Percentiles rank a stretch among this genome's conserved stretches.
Conservation (phyloP, 306 rosid species). For the Quercus wislizeni region DNA sequence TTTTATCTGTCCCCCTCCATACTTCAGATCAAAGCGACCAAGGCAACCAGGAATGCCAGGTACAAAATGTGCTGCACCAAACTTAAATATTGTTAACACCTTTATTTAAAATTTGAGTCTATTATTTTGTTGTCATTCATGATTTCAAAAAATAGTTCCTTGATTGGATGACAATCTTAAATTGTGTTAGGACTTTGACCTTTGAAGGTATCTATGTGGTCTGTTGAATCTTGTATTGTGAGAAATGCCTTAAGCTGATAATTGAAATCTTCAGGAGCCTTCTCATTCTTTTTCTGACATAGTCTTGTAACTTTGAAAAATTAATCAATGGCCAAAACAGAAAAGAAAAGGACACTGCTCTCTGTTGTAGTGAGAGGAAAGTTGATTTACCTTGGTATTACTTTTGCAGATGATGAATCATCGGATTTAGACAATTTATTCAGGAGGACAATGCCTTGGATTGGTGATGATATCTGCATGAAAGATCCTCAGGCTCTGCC, state of each 20-base stretch:
- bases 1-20: constrained; percentile 93
- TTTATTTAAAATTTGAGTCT: background rate
- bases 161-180: background rate
- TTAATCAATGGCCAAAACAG: background rate
- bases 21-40: constrained; percentile 79
- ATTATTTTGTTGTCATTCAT: background rate
- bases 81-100: background rate
- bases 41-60: constrained; percentile 96
- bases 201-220: background rate
- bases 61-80: constrained; percentile 14
- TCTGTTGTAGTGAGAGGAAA: background rate
- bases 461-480: constrained; percentile 76
- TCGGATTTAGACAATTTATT: constrained; percentile 64
- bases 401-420: constrained; percentile 69
- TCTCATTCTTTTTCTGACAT: constrained; percentile 3
- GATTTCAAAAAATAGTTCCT: background rate
- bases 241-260: background rate
- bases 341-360: background rate
- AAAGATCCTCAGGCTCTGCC: constrained; percentile 78
- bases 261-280: background rate
- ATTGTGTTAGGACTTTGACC: background rate
- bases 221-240: background rate
- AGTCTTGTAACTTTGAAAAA: background rate
- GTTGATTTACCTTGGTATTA: background rate
- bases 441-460: constrained; percentile 88